Conservation (phyloP, 495 filamentous ascomycete species). For the Penicillium maclennaniae region DNA sequence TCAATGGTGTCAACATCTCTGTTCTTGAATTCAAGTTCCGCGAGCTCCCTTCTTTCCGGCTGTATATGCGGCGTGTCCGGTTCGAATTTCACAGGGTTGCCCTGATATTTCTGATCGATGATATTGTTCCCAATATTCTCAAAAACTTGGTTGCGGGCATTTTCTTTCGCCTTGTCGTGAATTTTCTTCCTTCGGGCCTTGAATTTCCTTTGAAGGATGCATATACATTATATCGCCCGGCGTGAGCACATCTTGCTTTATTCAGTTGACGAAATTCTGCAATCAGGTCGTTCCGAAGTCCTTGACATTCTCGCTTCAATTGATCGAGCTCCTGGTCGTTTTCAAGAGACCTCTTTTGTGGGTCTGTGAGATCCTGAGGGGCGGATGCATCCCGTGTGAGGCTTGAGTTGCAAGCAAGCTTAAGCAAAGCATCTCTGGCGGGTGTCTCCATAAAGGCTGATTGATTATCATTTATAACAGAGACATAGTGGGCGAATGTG, state of each 20-base stretch:
- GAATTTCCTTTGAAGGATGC: slow-evolving; percentile 13
- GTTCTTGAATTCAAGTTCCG: slow-evolving; percentile 24
- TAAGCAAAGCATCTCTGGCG: slow-evolving; percentile 19
- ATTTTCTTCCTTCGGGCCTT: slow-evolving; percentile 12
- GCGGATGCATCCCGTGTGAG: slow-evolving; percentile 18
- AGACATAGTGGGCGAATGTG: slow-evolving; percentile 22
- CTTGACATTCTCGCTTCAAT: slow-evolving; percentile 4
- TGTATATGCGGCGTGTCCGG: slow-evolving; percentile 8
- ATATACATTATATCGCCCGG: too few relatives aligned
- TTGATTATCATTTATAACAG: slow-evolving; percentile 19
- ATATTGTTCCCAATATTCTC: slow-evolving; percentile 18
- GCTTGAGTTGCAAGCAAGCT: slow-evolving; percentile 10
- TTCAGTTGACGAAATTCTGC: slow-evolving; percentile 6
- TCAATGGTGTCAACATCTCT: slow-evolving; percentile 15
- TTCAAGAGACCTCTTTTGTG: slow-evolving; percentile 12
- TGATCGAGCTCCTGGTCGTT: slow-evolving; percentile 2
- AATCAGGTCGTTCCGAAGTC: slow-evolving; percentile 12
- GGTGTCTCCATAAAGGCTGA: slow-evolving; percentile 24
- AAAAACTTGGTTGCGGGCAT: slow-evolving; percentile 11
- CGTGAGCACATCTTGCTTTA: slow-evolving; percentile 7
- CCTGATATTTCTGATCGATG: too few relatives aligned
- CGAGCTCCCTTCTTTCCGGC: slow-evolving; percentile 17
- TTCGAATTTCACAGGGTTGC: slow-evolving; percentile 14
- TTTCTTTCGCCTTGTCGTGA: slow-evolving; percentile 4
- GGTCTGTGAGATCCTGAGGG: slow-evolving; percentile 9